Conservation (phyloP, 2,329 filamentous ascomycete species). For the Cadophora sp. region DNA sequence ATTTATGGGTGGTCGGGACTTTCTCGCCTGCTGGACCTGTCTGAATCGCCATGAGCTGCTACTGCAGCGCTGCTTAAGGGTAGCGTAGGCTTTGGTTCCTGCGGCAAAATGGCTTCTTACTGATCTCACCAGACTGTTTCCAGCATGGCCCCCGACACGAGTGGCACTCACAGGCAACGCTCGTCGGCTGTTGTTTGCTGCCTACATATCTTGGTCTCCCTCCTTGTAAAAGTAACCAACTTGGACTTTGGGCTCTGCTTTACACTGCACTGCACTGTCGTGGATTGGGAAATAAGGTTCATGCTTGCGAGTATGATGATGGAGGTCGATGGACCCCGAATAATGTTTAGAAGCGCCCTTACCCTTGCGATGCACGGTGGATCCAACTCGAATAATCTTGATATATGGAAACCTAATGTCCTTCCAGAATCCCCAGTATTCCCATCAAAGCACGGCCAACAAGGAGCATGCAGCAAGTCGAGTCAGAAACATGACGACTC, state of each 20-base stretch:
- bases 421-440: slow-evolving; percentile 20
- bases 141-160: slow-evolving; percentile 16
- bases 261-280: background rate
- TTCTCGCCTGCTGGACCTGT: background rate
- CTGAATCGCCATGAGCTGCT: slow-evolving; percentile 10
- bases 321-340: slow-evolving; percentile 5
- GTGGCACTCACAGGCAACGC: background rate
- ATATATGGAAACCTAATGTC: slow-evolving; percentile 10
- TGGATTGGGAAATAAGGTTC: background rate
- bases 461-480: slow-evolving; percentile 12
- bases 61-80: slow-evolving; percentile 8
- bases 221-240: background rate
- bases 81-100: slow-evolving; percentile 21
- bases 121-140: slow-evolving; percentile 18
- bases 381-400: background rate
- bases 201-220: background rate
- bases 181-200: slow-evolving; percentile 11
- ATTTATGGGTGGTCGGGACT: background rate
- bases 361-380: slow-evolving; percentile 11
- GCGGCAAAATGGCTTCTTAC: slow-evolving; percentile 16
- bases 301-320: slow-evolving; percentile 8
- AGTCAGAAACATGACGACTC: slow-evolving; percentile 20
- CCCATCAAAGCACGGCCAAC: slow-evolving; percentile 10
- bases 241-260: background rate
- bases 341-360: background rate